Conservation (phyloP, 2,329 filamentous ascomycete genomes). For the Leptographium lundbergii region DNA sequence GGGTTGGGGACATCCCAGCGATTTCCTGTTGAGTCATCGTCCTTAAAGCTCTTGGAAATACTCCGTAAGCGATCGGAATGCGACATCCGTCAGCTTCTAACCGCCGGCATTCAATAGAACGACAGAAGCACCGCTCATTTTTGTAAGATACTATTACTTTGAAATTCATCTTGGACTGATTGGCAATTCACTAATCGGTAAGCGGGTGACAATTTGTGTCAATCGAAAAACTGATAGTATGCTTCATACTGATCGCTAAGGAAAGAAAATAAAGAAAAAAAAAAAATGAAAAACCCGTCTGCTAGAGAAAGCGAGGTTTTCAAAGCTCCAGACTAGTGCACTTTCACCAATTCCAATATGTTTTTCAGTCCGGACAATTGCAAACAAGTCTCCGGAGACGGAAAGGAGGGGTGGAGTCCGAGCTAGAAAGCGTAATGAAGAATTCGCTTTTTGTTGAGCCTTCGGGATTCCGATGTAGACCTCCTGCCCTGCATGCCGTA, state of each 20-base stretch:
- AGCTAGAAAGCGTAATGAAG: not conserved
- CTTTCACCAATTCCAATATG: not conserved
- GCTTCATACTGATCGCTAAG: not conserved
- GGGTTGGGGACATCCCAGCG: constrained; percentile 17
- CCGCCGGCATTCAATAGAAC: not conserved
- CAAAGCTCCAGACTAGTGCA: not conserved
- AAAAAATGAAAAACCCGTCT: too few species aligned
- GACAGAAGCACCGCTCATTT: not conserved
- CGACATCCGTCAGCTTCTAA: not conserved
- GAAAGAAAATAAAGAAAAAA: too few species aligned
- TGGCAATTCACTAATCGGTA: not conserved
- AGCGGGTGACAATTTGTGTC: too few species aligned
- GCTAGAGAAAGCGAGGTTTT: too few species aligned
- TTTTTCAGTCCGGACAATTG: not conserved
- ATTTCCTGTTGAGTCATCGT: constrained; percentile 14
- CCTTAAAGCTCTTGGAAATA: not conserved
- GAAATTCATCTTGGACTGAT: not conserved
- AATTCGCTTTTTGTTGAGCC: not conserved
- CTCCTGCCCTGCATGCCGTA: not conserved
- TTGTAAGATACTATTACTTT: not conserved
- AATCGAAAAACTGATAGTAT: not conserved
- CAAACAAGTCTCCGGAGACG: not conserved
- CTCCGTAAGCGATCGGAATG: not conserved
- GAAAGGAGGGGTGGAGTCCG: not conserved
- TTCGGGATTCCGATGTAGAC: not conserved